Evolutionary conservation across 345 rosid species (phyloP), one percentile per base, ranked within the genome.

Genomic region (Dovyalis caffra): DNA sequence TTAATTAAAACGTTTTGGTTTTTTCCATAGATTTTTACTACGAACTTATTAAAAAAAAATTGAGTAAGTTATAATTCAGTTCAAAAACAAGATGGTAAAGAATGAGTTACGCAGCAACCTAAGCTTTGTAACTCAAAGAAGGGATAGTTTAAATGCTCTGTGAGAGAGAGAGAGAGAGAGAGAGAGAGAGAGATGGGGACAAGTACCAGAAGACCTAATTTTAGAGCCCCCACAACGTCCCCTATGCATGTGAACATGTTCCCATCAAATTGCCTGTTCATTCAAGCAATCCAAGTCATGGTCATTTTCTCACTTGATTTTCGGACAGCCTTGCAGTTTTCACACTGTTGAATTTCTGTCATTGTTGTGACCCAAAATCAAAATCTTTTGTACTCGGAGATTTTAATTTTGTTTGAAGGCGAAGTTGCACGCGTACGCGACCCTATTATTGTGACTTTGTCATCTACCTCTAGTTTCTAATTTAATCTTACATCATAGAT

Each of bases 191-290:
- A 34, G 81, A 79, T 43, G 73, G 57, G 72, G 85, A 79, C 86
- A 87, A 77, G 69, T 75, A 87, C 76, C 86, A n/a, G 82, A 73
- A 68, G 80, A 38, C 79, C 85, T 75, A 78, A 78, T 70, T 51
- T 56, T 49, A 78, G 71, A 33, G 69, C 56, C 66, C 83, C 76
- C 66, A 62, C 74, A 72, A 74, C 75, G 81, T 74, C 88, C 88
- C 87, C 76, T 80, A 73, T 78, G 87, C 90, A 79, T 83, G 84
- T 77, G 85, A 49, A 35, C 34, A 25, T 79, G 86, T 75, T 77
- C 69, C 83, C 79, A 65, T 85, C 75, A 60, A 53, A 72, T 71
- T 47, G 16, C 74, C 75, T 68, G 8, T 74, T 70, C 76, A 51
- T 56, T 69, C 62, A 51, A 74, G 57, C 72, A 32, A 66, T 65